Evolutionary conservation across 2,329 filamentous ascomycete species (phyloP), one percentile per base, ranked within the genome.

Genomic region (Alternaria brassicicola): DNA sequence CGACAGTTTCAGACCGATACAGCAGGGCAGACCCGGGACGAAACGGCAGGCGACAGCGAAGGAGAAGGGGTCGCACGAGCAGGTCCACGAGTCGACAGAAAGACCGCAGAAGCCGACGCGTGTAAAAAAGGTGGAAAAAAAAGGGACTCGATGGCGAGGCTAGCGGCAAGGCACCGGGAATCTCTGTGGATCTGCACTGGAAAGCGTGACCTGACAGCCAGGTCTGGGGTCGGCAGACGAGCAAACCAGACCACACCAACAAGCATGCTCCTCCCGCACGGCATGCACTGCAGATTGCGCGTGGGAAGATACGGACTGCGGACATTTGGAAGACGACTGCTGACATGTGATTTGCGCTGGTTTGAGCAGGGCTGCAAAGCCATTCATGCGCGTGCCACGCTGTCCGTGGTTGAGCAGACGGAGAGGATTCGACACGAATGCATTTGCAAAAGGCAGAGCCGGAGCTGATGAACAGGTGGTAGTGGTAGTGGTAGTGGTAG

Each of bases 1-100:
- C 56, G 58, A 61, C 50, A 52, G 69, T 74, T 72, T 73, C 70
- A 74, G 65, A 43, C 50, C 17, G 35, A 42, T 57, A 55, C 59
- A 55, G 52, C 64, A 70, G 59, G 66, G 64, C 55, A 65, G 62
- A 63, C 66, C 70, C 64, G 61, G 64, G 30, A 55, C 67, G 63
- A 68, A 64, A 69, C 69, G 63, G 55, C 47, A 52, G 42, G 52
- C 51, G 33, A 45, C 51, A 43, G 33, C 56, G 50, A 55, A 33
- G 9, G 30, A n/a, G 31, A 58, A 33, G 57, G 48, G 52, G 47
- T 45, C 55, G 61, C 39, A 45, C 55, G 52, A 59, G 60, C 45
- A 43, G 43, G 28, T 19, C 10, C 28, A 46, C 28, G 43, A 46
- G 28, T 46, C 4, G 43, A 46, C 31, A 28, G 38, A 42, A 36